A percentile compares a stretch with the other conserved stretches of the same genome.
phyloP scores from a whole-genome alignment of 2,329 filamentous ascomycete species.

The Fusarium sacchari region DNA sequence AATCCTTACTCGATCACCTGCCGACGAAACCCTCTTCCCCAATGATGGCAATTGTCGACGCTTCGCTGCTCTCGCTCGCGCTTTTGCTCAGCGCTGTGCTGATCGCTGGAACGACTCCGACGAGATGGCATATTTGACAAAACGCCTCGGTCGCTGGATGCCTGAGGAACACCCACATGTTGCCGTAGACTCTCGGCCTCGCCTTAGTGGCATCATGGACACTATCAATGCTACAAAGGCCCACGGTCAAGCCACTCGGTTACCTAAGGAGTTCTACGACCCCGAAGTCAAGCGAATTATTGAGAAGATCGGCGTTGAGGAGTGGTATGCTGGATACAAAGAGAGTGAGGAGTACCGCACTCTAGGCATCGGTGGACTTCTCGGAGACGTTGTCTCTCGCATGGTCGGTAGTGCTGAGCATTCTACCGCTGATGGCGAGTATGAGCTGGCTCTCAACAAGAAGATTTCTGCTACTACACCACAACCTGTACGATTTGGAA shows the following conservation, averaged over 20 bases:
- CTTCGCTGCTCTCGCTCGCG: conserved; percentile 74
- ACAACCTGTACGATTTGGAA: conserved; percentile 73
- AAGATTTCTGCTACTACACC: conserved; percentile 46
- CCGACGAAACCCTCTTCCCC: conserved; percentile 82
- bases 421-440: conserved; percentile 62
- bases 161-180: conserved; percentile 73
- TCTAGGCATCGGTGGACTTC: conserved; percentile 84
- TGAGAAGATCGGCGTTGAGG: conserved; percentile 81
- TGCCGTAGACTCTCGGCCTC: conserved; percentile 84
- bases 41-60: conserved; percentile 80
- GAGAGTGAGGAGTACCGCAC: conserved; percentile 89
- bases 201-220: conserved; percentile 92
- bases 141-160: conserved; percentile 86
- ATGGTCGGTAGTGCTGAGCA: conserved; percentile 75
- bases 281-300: conserved; percentile 74
- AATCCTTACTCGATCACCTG: conserved; percentile 71
- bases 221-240: conserved; percentile 89
- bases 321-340: conserved; percentile 90
- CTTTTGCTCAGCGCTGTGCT: conserved; percentile 77
- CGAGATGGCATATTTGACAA: conserved; percentile 86
- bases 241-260: conserved; percentile 76
- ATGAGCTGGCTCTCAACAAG: conserved; percentile 54
- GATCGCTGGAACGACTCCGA: conserved; percentile 78
- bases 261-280: conserved; percentile 91
- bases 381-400: conserved; percentile 83